Evolutionary conservation across 2,329 filamentous ascomycete species (phyloP), one percentile per base, ranked within the genome.

Genomic region (Xylariales sp.): DNA sequence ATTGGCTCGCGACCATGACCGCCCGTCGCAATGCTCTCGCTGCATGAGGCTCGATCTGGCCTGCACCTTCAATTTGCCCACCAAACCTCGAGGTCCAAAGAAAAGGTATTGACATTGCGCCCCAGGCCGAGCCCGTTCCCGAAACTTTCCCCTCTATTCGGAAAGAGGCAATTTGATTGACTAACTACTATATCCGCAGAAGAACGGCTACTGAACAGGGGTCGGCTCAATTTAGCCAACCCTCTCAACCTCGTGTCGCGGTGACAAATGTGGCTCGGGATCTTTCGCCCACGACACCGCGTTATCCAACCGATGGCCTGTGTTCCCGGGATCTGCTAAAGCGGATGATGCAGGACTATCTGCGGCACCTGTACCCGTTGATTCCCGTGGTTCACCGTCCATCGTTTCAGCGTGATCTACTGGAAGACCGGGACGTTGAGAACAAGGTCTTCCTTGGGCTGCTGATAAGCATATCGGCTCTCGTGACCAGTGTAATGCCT

Each of bases 301-400:
- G 3, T 16, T 34, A 18, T 14, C 32, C 32, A 12, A 34, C 32
- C n/a, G 32, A 34, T 34, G 18, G 19, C 7, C 32, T 34, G 11
- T 34, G 32, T 25, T 18, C 32, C 10, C 32, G 32, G 13, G 11
- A 15, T 17, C 14, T 34, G 18, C 11, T 34, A 10, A 18, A 34
- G 16, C 5, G 18, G 11, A 34, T 34, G n/a, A 14, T 34, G 19
- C 18, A 25, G 20, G 32, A 34, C 32, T 34, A 34, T 25, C 18
- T 34, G n/a, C 16, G 13, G 25, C 16, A 23, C 16, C 14, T 34
- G 12, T 34, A 34, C 20, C 32, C 32, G 6, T 17, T 34, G 8
- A 34, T 34, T 7, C 32, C 32, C 16, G 32, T 34, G 18, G 32
- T 34, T 11, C 32, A 34, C 6, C 32, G 32, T 18, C 32, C 32